A percentile compares a stretch with the other conserved stretches of the same genome.
Evolutionary conservation across 2,329 filamentous ascomycete species (phyloP).

Genomic region (Dactylella cylindrospora): DNA sequence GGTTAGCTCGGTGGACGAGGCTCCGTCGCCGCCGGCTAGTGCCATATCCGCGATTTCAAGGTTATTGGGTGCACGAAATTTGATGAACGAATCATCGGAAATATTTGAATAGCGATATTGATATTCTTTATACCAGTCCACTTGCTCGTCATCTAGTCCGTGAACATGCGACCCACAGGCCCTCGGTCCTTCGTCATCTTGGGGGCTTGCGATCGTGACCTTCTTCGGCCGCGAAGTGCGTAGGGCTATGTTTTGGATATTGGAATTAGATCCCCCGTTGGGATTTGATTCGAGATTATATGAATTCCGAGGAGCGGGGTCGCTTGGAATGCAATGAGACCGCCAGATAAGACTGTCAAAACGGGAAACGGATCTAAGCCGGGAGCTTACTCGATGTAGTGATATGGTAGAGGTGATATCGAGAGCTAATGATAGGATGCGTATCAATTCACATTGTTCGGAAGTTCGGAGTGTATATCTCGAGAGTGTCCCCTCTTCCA

Average conservation of each 20-base stretch:
- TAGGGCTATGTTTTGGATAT: neutral
- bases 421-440: conserved; percentile 15
- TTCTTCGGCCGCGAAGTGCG: neutral
- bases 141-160: conserved; percentile 33
- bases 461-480: neutral
- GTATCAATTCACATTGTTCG: neutral
- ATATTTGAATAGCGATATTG: conserved; percentile 46
- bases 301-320: conserved; percentile 2
- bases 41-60: conserved; percentile 45
- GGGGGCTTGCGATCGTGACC: neutral
- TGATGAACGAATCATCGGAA: conserved; percentile 34
- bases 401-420: conserved; percentile 22
- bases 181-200: conserved; percentile 5
- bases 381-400: conserved; percentile 35
- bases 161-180: conserved; percentile 1
- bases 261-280: too few species aligned
- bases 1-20: conserved; percentile 18
- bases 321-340: conserved; percentile 10
- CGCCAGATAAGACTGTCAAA: conserved; percentile 32
- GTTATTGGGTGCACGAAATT: conserved; percentile 34
- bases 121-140: conserved; percentile 49
- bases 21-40: conserved; percentile 15
- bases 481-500: too few species aligned
- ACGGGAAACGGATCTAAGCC: conserved; percentile 28
- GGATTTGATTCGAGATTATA: too few species aligned